Evolutionary conservation across 225 moss, liverwort and hornwort species (phyloP), one percentile per base, ranked within the genome.

Genomic region (Marchantia polymorpha): DNA sequence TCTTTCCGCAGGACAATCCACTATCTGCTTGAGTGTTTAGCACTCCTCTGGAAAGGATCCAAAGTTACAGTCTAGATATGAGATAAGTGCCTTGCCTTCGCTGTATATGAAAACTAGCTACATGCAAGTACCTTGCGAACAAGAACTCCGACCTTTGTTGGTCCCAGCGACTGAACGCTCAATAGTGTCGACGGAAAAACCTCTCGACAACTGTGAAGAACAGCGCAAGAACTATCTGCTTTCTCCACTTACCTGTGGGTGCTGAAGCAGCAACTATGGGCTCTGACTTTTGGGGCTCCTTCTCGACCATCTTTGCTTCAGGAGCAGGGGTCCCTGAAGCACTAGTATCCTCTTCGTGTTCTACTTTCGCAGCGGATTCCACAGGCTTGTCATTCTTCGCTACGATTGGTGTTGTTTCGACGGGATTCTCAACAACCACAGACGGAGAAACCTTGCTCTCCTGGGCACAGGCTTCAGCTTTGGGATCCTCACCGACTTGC

Each of bases 181-280:
- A 31, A 46, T 69, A 20, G 8, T n/a, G 52, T 52, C 23, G 12
- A 25, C 25, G 52, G 12, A 72, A 25, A 25, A 51, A 6, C 52
- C 51, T 72, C 72, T 72, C 72, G 16, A 70, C 39, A 16, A 49
- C 17, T 15, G 46, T 17, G 53, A 74, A 74, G 25, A 74, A 30
- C 74, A 74, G 16, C 23, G 55, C 74, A 0, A 75, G 31, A 59
- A 73, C 15, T 15, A 51, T 56, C 30, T 75, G 58, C 46, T n/a
- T 75, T 20, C 58, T 15, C 75, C 16, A 75, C 75, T 58, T 75
- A 75, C 75, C 30, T 56, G 39, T 39, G 39, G 39, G 39, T 39
- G 39, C 39, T 55, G 53, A 5, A 29, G 26, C n/a, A 7, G 53
- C 15, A 51, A 26, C 53, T 55, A 26, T 12, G 19, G 73, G 58